Conservation (phyloP, 2,329 filamentous ascomycete genomes). For the Sporothrix dimorphospora region DNA sequence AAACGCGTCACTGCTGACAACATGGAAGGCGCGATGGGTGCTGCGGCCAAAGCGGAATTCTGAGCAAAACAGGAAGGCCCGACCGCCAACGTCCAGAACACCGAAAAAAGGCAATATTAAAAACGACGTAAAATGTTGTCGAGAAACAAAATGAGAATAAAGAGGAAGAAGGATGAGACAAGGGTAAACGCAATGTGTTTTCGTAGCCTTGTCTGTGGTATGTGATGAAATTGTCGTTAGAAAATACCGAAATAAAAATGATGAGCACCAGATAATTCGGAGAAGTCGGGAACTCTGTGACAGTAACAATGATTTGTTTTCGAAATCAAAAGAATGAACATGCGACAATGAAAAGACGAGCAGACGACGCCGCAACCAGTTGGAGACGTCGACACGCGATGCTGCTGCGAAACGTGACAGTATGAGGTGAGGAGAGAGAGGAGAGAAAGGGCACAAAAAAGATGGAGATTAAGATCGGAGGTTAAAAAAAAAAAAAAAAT, state of each 20-base stretch:
- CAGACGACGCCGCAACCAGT: not conserved
- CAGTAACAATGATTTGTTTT: not conserved
- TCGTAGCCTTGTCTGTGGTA: not conserved
- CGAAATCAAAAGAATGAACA: not conserved
- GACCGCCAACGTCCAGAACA: not conserved
- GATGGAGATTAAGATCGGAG: not conserved
- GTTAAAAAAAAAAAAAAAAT: not conserved
- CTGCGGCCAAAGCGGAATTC: not conserved
- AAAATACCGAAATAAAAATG: not conserved
- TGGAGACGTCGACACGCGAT: not conserved
- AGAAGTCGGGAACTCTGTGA: not conserved
- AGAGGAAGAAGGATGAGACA: not conserved
- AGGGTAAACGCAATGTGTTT: not conserved
- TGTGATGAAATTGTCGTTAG: not conserved
- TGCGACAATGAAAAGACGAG: not conserved
- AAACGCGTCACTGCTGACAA: not conserved
- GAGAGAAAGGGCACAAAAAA: not conserved
- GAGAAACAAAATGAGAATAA: not conserved
- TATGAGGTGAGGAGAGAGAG: constrained; percentile 8
- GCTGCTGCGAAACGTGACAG: not conserved
- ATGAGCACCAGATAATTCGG: not conserved
- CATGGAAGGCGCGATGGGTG: not conserved
- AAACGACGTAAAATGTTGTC: not conserved
- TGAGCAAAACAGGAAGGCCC: not conserved
- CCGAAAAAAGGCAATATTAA: not conserved